Base-by-base conservation (phyloP, 208 protist species). In the Trichomonas tenax region DNA sequence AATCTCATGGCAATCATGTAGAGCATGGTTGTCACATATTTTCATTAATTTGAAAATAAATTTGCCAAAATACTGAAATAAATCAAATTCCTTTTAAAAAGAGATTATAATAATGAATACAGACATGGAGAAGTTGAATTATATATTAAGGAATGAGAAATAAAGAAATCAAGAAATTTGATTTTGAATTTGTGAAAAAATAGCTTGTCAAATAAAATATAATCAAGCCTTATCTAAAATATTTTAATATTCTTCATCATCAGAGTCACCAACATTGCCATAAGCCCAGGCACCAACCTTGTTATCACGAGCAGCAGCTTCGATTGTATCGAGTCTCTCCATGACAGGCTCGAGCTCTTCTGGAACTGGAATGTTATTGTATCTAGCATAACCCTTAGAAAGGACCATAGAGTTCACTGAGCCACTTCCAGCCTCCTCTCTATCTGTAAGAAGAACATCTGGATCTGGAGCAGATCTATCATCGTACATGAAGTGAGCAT, bases 161-260 rank as follows among this genome's bases (percentile, higher is more conserved):
- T n/a, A n/a, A n/a, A n/a, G n/a, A n/a, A n/a, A n/a, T n/a, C n/a
- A n/a, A n/a, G n/a, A n/a, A n/a, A n/a, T n/a, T n/a, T n/a, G n/a
- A n/a, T n/a, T n/a, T n/a, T n/a, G n/a, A n/a, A n/a, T n/a, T n/a
- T n/a, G n/a, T n/a, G n/a, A n/a, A n/a, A n/a, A n/a, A n/a, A n/a
- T n/a, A n/a, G n/a, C n/a, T n/a, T n/a, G n/a, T n/a, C n/a, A n/a
- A n/a, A n/a, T n/a, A n/a, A n/a, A n/a, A n/a, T n/a, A n/a, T n/a
- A n/a, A n/a, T n/a, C n/a, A n/a, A n/a, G n/a, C n/a, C 46, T 51
- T 51, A 51, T 51, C 46, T 51, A 82, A 34, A 82, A 34, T 36
- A 82, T 82, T 84, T 84, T 89, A 48, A 48, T 89, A 89, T 45
- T 31, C 40, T n/a, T 89, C 82, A n/a, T 89, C 82, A 48, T 89